Base-by-base conservation (phyloP, 192 early-diverging fungal species). In the Rhizophagus prolifer region DNA sequence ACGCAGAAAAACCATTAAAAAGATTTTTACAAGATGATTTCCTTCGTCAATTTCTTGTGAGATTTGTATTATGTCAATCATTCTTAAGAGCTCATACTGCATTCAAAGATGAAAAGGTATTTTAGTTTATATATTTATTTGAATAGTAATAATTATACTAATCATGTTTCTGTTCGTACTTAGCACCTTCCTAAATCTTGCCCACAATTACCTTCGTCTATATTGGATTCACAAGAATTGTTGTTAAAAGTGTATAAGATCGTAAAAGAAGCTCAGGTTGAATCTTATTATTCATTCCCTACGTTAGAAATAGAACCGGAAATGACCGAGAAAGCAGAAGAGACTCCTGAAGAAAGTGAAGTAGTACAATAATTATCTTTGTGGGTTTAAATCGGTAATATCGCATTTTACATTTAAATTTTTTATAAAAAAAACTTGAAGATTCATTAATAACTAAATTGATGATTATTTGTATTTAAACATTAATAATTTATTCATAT, bases 11-110 rank as follows among this genome's bases (percentile, higher is more conserved):
- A 72, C 44, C 74, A n/a, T 44, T 84, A n/a, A 76, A 82, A 54
- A 66, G 88, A 67, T 99, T 99, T 82, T 78, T 97, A 68, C 85
- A 93, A 63, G 97, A 98, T 82, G 95, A 95, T 66, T 98, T 97
- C 81, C 79, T 99, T 79, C 87, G 94, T 34, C 94, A 95, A 78
- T 92, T 99, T 77, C 86, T 96, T 50, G 88, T 94, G 9, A 90
- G 95, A 28, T 96, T 92, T 81, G 91, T 95, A 1, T 58, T 98
- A 21, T 92, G 89, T 77, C 85, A 86, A 67, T 86, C 86, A 6
- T 79, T 97, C 30, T 79, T 98, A 59, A 85, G 84, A 28, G 84
- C 86, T 26, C 96, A 99, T 62, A 81, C 79, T 2, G 78, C 80
- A n/a, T 90, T 88, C 47, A 83, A 84, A 38, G 83, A 90, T 30